Conservation (phyloP, 2,329 filamentous ascomycete genomes). For the Cladosporium austrohemisphaericum region DNA sequence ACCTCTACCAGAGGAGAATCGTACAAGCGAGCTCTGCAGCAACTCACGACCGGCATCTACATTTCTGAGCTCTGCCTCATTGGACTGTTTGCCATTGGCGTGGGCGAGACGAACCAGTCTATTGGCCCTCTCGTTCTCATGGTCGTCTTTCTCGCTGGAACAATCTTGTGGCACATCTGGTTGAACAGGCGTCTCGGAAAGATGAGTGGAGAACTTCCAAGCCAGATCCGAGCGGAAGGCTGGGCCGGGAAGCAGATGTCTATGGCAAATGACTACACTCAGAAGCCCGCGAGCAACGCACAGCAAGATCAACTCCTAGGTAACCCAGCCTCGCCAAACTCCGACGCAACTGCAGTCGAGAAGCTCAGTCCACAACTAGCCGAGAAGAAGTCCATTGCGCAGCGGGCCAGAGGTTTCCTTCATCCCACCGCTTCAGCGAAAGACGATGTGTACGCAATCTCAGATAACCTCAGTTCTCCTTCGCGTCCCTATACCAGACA, state of each 20-base stretch:
- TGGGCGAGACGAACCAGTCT: constrained; percentile 27
- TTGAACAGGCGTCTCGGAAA: constrained; percentile 32
- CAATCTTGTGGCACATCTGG: constrained; percentile 40
- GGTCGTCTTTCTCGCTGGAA: constrained; percentile 37
- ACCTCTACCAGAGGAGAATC: constrained; percentile 43
- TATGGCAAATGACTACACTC: not conserved
- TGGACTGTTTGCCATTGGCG: constrained; percentile 43
- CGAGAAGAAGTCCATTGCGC: constrained; percentile 16
- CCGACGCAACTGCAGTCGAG: too few species aligned
- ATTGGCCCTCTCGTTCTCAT: constrained; percentile 42
- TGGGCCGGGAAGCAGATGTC: not conserved
- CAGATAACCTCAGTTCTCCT: constrained; percentile 31
- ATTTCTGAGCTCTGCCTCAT: constrained; percentile 45
- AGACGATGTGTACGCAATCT: constrained; percentile 23
- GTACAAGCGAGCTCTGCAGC: constrained; percentile 42
- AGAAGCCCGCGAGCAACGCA: not conserved
- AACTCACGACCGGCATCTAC: constrained; percentile 45
- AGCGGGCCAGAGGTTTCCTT: constrained; percentile 23
- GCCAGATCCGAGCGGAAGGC: not conserved
- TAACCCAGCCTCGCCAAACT: too few species aligned
- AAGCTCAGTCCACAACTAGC: constrained; percentile 2
- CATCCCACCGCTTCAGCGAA: constrained; percentile 23
- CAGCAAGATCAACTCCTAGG: constrained; percentile 4
- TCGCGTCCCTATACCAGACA: constrained; percentile 26
- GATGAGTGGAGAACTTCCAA: constrained; percentile 18